A percentile compares a stretch with the other conserved stretches of the same genome.
phyloP scores from a whole-genome alignment of 2,329 filamentous ascomycete genomes.

The Aspergillus persii region DNA sequence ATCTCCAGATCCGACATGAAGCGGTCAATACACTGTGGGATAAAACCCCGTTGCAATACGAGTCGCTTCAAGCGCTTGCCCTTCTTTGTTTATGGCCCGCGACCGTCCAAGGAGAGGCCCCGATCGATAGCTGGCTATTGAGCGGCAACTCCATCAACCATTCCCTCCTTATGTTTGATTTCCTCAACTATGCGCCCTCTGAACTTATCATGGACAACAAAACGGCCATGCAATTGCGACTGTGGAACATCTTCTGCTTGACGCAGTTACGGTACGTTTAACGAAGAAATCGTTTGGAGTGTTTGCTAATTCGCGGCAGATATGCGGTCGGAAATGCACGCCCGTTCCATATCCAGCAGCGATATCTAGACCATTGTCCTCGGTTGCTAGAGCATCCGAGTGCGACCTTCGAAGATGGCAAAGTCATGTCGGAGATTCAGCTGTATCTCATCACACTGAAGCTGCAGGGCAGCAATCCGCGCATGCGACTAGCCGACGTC shows the following conservation, averaged over 20 bases:
- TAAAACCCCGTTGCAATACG: constrained; percentile 27
- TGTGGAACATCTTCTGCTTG: constrained; percentile 36
- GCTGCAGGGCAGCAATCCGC: constrained; percentile 25
- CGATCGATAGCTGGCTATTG: constrained; percentile 37
- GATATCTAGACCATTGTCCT: constrained; percentile 31
- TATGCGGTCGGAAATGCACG: constrained; percentile 33
- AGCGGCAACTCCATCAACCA: constrained; percentile 38
- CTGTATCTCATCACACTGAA: constrained; percentile 30
- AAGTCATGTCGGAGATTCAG: constrained; percentile 33
- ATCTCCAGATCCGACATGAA: constrained; percentile 32
- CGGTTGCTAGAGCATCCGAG: constrained; percentile 30
- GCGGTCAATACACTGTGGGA: constrained; percentile 30
- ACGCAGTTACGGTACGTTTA: constrained; percentile 32
- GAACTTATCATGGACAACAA: constrained; percentile 29
- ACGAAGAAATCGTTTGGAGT: neutral
- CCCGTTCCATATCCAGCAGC: constrained; percentile 27
- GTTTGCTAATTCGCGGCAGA: constrained; percentile 16
- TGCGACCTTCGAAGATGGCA: constrained; percentile 30
- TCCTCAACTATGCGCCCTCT: constrained; percentile 16
- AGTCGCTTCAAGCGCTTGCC: constrained; percentile 31
- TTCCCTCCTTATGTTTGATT: constrained; percentile 25
- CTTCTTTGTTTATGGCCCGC: constrained; percentile 33
- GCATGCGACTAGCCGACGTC: constrained; percentile 25
- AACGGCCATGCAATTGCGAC: constrained; percentile 29
- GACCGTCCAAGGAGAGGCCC: constrained; percentile 31